Evolutionary conservation across 805 yeast species (phyloP).

Genomic region (Schwanniomyces occidentalis): DNA sequence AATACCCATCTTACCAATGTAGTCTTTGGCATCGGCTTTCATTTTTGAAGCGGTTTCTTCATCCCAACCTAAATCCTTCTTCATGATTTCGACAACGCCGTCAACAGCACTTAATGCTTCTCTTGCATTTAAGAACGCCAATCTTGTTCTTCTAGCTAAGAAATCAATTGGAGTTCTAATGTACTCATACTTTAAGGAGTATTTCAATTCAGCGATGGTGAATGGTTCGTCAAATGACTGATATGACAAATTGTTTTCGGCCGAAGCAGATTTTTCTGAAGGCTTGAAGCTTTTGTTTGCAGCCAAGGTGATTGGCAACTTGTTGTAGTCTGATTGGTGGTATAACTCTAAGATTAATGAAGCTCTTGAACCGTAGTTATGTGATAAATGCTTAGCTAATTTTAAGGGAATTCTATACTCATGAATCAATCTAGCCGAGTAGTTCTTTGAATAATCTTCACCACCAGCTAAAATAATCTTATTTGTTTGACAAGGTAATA

Average conservation of each 20-base stretch:
- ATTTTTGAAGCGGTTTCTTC: conserved; percentile 55
- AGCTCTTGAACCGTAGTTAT: conserved; percentile 88
- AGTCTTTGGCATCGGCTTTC: conserved; percentile 51
- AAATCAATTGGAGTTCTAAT: conserved; percentile 87
- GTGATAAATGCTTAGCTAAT: conserved; percentile 78
- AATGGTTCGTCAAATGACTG: conserved; percentile 74
- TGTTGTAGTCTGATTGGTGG: conserved; percentile 52
- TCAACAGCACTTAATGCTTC: conserved; percentile 81
- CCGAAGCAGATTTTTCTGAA: conserved; percentile 22
- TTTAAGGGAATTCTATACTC: conserved; percentile 68
- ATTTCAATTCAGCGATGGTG: conserved; percentile 86
- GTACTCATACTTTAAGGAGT: conserved; percentile 80
- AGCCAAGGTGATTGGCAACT: conserved; percentile 67
- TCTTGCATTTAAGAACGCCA: conserved; percentile 86
- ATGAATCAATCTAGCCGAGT: conserved; percentile 78
- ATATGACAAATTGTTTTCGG: conserved; percentile 40
- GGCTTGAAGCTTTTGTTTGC: conserved; percentile 30
- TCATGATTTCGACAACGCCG: conserved; percentile 84
- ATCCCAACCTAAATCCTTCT: conserved; percentile 74
- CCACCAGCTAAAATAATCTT: conserved; percentile 71
- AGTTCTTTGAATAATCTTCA: conserved; percentile 71
- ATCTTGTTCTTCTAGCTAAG: conserved; percentile 88
- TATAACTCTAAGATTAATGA: conserved; percentile 67
- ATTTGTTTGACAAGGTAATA: conserved; percentile 54
- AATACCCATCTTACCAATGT: conserved; percentile 64